Conservation (phyloP, 2,329 filamentous ascomycete genomes). For the Colletotrichum nymphaeae region DNA sequence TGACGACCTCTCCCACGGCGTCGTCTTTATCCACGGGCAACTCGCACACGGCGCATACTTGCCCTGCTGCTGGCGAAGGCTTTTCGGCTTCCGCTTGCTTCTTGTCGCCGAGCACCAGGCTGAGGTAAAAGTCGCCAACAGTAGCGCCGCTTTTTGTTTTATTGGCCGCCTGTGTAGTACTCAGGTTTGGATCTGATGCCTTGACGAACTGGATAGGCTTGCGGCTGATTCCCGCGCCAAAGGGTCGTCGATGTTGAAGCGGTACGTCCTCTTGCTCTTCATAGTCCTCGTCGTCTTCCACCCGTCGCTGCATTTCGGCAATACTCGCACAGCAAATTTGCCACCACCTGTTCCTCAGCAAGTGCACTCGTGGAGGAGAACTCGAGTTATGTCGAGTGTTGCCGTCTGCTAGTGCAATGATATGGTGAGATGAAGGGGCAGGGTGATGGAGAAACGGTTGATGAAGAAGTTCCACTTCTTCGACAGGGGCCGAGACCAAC, state of each 20-base stretch:
- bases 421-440: background rate
- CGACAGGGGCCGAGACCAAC: background rate
- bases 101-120: slow-evolving; percentile 67
- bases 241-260: slow-evolving; percentile 64
- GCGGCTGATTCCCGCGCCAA: slow-evolving; percentile 67
- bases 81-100: background rate
- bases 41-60: slow-evolving; percentile 50
- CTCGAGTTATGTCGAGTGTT: background rate
- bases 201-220: slow-evolving; percentile 68
- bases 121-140: slow-evolving; percentile 72
- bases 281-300: slow-evolving; percentile 38
- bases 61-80: background rate
- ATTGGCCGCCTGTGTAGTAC: slow-evolving; percentile 41
- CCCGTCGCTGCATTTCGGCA: slow-evolving; percentile 11
- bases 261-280: slow-evolving; percentile 59
- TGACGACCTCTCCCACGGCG: slow-evolving; percentile 11
- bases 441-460: background rate
- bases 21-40: slow-evolving; percentile 44
- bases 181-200: slow-evolving; percentile 54
- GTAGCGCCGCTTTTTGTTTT: slow-evolving; percentile 41
- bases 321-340: background rate
- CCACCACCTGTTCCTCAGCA: background rate
- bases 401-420: background rate
- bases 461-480: background rate
- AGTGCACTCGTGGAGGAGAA: background rate